Evolutionary conservation across 169 alveolate genomes (phyloP).

Genomic region (Eimeria zaria): DNA sequence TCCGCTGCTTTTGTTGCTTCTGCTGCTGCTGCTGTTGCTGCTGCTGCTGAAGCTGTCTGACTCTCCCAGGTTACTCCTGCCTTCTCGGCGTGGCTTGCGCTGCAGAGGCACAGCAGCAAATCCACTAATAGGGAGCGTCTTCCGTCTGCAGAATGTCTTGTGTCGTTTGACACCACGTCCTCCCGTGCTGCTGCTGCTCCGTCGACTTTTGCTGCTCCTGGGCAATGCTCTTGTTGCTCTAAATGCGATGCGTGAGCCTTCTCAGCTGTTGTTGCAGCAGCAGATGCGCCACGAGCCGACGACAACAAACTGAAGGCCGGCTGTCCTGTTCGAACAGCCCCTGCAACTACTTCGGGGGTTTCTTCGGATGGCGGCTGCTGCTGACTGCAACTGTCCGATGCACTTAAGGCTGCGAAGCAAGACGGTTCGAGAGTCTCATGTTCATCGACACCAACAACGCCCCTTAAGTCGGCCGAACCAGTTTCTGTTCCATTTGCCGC

Average conservation of each 20-base stretch:
- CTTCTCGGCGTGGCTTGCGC: background rate
- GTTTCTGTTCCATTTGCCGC: background rate
- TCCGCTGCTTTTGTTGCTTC: background rate
- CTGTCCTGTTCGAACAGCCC: background rate
- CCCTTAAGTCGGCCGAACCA: background rate
- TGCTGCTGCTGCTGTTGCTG: background rate
- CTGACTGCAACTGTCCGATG: background rate
- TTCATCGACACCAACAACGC: background rate
- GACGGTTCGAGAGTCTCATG: background rate
- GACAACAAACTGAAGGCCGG: background rate
- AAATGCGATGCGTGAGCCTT: background rate
- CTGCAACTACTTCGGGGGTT: background rate
- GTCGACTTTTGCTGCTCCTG: background rate
- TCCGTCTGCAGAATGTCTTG: background rate
- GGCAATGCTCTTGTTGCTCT: background rate
- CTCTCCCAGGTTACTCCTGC: background rate
- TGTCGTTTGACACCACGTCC: background rate
- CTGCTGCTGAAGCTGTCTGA: background rate
- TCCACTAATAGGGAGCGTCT: constrained; percentile 1
- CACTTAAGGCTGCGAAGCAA: background rate
- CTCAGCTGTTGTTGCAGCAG: background rate
- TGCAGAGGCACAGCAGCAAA: constrained; percentile 30
- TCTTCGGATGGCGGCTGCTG: background rate
- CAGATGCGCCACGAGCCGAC: background rate
- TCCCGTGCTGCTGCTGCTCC: background rate